phyloP scores from a whole-genome alignment of 164 flowering plant species.

The Nelumbo lutea region DNA sequence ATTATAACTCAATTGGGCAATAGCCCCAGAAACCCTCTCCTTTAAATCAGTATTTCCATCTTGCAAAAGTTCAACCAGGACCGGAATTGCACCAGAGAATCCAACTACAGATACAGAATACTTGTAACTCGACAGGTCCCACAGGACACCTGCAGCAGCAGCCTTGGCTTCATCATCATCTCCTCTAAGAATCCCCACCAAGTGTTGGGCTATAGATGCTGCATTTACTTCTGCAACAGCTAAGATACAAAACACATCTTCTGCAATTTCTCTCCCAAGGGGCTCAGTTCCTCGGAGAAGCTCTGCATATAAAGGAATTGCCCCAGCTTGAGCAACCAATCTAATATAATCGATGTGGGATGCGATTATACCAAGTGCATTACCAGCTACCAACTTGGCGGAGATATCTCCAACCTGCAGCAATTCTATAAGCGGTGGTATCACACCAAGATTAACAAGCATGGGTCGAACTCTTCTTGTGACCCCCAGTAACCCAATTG shows the following conservation, averaged over 20 bases:
- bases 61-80: constrained; percentile 29
- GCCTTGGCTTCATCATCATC: constrained; percentile 21
- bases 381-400: constrained; percentile 39
- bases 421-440: constrained; percentile 34
- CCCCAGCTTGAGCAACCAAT: constrained; percentile 48
- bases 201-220: constrained; percentile 1
- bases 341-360: constrained; percentile 36
- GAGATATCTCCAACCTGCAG: constrained; percentile 31
- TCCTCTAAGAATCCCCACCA: constrained; percentile 30
- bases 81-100: constrained; percentile 29
- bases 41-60: constrained; percentile 14
- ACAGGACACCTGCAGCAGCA: constrained; percentile 35
- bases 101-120: no score
- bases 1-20: constrained; percentile 33
- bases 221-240: constrained; percentile 34
- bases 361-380: constrained; percentile 45
- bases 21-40: constrained; percentile 30
- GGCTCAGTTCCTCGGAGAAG: constrained; percentile 38
- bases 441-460: constrained; percentile 41
- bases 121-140: constrained; percentile 23
- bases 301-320: constrained; percentile 43
- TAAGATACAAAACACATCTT: constrained; percentile 48
- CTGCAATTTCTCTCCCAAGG: constrained; percentile 45
- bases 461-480: constrained; percentile 28
- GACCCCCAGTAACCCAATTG: constrained; percentile 44